phyloP scores from a whole-genome alignment of 768 basidiomycete genomes.

The Suillus subaureus region DNA sequence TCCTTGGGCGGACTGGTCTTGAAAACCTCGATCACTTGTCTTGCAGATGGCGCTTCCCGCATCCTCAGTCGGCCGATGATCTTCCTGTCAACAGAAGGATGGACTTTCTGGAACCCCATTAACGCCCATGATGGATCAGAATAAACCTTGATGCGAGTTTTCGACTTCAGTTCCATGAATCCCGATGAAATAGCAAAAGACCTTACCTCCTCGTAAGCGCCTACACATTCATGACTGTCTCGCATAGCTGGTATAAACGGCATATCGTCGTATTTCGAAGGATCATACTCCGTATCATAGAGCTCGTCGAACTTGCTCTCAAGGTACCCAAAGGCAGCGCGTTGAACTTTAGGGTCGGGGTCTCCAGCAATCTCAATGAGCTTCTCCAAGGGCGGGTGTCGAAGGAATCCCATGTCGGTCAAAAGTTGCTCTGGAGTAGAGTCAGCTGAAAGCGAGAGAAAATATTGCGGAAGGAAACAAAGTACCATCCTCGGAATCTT shows the following conservation, averaged over 20 bases:
- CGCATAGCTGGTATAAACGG: conserved; percentile 77
- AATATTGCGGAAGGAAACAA: neutral
- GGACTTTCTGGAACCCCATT: conserved; percentile 70
- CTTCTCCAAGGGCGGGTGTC: conserved; percentile 62
- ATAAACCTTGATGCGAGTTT: conserved; percentile 53
- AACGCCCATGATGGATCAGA: conserved; percentile 61
- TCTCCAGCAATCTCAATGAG: conserved; percentile 59
- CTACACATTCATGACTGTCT: conserved; percentile 49
- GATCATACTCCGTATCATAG: conserved; percentile 55
- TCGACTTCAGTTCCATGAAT: neutral
- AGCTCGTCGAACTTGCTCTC: conserved; percentile 62
- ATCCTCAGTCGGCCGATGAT: conserved; percentile 62
- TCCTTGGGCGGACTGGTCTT: conserved; percentile 52
- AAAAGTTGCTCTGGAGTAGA: conserved; percentile 42
- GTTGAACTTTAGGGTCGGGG: conserved; percentile 45
- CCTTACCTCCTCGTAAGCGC: conserved; percentile 65
- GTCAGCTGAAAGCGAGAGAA: conserved; percentile 9
- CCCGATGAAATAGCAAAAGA: neutral
- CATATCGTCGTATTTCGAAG: conserved; percentile 49
- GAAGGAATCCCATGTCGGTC: conserved; percentile 55
- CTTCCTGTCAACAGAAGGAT: conserved; percentile 49
- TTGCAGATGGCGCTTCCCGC: conserved; percentile 60
- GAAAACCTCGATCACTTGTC: conserved; percentile 56
- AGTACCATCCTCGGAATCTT: neutral
- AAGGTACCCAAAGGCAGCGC: conserved; percentile 74